Base-by-base conservation (phyloP, 2,329 filamentous ascomycete genomes). In the Penicillium sp. region DNA sequence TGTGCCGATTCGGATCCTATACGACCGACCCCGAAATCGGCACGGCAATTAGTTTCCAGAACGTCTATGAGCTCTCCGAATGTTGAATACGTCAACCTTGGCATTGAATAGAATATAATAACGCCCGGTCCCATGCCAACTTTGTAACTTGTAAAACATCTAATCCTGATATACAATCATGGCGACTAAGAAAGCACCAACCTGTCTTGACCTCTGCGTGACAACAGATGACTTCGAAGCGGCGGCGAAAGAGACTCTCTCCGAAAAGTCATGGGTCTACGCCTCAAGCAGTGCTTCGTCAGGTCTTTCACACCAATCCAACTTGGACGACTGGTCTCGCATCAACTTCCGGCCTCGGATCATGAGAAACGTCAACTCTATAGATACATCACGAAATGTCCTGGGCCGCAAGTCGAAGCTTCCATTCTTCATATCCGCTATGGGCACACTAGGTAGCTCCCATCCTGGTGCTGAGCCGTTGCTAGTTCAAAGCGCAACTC, bases 241-340 rank as follows among this genome's bases (percentile, higher is more conserved):
- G 16, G 57, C 58, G 19, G 59, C 57, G 14, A 63, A 60, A 27
- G 24, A 56, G 22, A 52, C 59, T 13, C 57, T 64, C 1, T 45
- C 58, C 2, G 52, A 63, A 22, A 64, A 63, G 22, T 56, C 60
- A 45, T 64, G 60, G 62, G 58, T 63, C 11, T 63, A 62, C 48
- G 56, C 39, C 19, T 64, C 62, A 11, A 63, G 60, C 39, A 62
- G 60, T 19, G 62, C 62, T 31, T 45, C 59, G 19, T 55, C 56
- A 11, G 60, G 60, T n/a, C 39, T 58, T 5, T 63, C 62, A 26
- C 50, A 63, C 46, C 48, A 45, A 11, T 45, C 58, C 9, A 64
- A 64, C 31, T 33, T 61, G 5, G 56, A 63, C 26, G 60, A 63
- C 49, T 64, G 62, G 62, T 58, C 56, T 31, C 45, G 58, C 27